Evolutionary conservation across 805 yeast species (phyloP).

Genomic region (Hemisphaericaspora nanyangensis): DNA sequence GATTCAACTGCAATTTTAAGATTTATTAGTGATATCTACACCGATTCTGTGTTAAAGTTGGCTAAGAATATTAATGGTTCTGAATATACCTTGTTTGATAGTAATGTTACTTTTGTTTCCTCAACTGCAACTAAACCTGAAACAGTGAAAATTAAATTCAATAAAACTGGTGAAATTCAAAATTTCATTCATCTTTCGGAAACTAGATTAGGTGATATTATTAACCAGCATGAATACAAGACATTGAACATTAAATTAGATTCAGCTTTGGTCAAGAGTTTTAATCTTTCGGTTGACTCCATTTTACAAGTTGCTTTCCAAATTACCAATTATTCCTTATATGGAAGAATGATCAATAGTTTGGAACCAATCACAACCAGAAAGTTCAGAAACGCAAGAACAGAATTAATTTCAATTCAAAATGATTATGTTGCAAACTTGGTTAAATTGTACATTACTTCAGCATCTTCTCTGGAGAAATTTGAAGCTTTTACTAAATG

Average conservation of each 20-base stretch:
- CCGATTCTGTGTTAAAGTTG: conserved; percentile 53
- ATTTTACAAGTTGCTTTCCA: conserved; percentile 51
- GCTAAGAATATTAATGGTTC: conserved; percentile 57
- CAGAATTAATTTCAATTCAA: conserved; percentile 66
- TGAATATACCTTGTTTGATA: conserved; percentile 51
- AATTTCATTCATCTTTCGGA: conserved; percentile 53
- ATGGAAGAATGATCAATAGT: conserved; percentile 46
- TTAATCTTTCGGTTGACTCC: conserved; percentile 47
- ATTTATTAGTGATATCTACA: conserved; percentile 54
- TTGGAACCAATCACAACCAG: conserved; percentile 67
- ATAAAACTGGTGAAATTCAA: conserved; percentile 42
- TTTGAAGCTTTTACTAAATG: conserved; percentile 50
- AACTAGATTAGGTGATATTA: conserved; percentile 54
- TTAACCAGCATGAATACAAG: conserved; percentile 54
- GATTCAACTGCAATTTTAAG: conserved; percentile 57
- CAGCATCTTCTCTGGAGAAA: conserved; percentile 40
- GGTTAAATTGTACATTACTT: conserved; percentile 64
- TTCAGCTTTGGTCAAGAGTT: conserved; percentile 32
- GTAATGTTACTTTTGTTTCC: conserved; percentile 32
- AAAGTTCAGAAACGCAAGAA: conserved; percentile 61
- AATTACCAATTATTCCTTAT: conserved; percentile 51
- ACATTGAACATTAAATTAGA: conserved; percentile 36
- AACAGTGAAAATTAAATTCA: conserved; percentile 26
- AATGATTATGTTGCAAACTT: conserved; percentile 46
- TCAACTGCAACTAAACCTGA: conserved; percentile 38